A percentile compares a stretch with the other conserved stretches of the same genome.
These are phyloP conservation scores for Podochytrium sp. DNA, from an alignment of 192 early-diverging fungal genomes.

Conservation along the genomic window DNA sequence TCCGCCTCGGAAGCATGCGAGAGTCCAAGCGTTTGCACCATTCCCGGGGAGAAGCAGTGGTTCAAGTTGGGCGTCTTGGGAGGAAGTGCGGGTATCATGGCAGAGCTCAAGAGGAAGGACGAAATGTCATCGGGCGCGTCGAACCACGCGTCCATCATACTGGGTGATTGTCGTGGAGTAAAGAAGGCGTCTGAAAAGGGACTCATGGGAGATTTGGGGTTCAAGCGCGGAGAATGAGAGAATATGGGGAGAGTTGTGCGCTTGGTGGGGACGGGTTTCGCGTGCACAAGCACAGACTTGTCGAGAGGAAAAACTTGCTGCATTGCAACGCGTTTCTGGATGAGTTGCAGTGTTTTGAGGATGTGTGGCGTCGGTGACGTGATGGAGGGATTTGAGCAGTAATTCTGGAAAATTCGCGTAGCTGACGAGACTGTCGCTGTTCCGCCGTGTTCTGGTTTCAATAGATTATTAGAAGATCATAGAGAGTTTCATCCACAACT, in stretches of 20 bases:
- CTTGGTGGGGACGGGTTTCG: conserved; percentile 34
- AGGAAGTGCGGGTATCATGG: conserved; percentile 40
- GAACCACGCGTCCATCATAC: conserved; percentile 44
- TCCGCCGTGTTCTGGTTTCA: conserved; percentile 24
- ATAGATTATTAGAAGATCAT: not conserved
- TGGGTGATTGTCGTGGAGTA: not conserved
- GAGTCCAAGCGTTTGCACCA: conserved; percentile 11
- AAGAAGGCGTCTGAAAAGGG: not conserved
- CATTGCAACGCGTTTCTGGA: not conserved
- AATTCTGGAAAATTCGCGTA: conserved; percentile 24
- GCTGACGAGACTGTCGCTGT: conserved; percentile 2
- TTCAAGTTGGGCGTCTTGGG: not conserved
- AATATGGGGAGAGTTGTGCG: not conserved
- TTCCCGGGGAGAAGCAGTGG: conserved; percentile 9
- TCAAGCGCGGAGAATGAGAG: not conserved
- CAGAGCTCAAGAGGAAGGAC: conserved; percentile 8
- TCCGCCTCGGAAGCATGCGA: not conserved
- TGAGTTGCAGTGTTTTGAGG: conserved; percentile 5
- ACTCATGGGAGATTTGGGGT: not conserved
- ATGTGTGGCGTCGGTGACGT: conserved; percentile 8
- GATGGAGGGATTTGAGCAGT: conserved; percentile 21
- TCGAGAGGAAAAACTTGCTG: not conserved
- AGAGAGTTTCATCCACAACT: not conserved
- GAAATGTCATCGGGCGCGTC: conserved; percentile 42
- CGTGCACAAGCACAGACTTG: conserved; percentile 14